phyloP scores from a whole-genome alignment of 225 moss, liverwort and hornwort species.

The Marchantia paleacea region DNA sequence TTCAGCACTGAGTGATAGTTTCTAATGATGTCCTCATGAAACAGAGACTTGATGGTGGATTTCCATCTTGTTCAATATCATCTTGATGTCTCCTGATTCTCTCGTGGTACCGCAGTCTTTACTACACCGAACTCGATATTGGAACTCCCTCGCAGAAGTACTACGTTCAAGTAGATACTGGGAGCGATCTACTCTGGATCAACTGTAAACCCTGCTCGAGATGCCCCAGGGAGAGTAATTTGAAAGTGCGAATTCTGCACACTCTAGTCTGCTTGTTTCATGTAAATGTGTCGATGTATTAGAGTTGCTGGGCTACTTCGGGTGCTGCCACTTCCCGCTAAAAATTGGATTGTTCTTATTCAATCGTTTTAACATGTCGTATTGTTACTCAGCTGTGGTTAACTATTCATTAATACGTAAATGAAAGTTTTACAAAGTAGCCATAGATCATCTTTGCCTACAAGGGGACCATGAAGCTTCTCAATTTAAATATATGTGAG shows the following conservation, averaged over 20 bases:
- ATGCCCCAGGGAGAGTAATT: slow-evolving; percentile 48
- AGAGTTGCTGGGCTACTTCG: not conserved
- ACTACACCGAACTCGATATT: slow-evolving; percentile 68
- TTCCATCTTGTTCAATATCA: not conserved
- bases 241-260: slow-evolving; percentile 32
- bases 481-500: not conserved
- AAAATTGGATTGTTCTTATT: not conserved
- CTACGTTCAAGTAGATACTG: slow-evolving; percentile 90
- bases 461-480: not conserved
- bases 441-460: not conserved
- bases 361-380: not conserved
- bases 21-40: not conserved
- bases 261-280: not conserved
- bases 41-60: not conserved
- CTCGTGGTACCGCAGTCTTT: slow-evolving; percentile 51
- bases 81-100: not conserved
- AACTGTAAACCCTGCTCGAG: slow-evolving; percentile 71
- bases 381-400: not conserved
- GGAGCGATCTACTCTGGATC: slow-evolving; percentile 92
- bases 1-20: not conserved
- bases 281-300: not conserved
- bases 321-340: not conserved
- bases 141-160: slow-evolving; percentile 65
- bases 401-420: not conserved
- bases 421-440: not conserved